Base-by-base conservation (phyloP, 495 filamentous ascomycete genomes). In the Trichoderma virens region DNA sequence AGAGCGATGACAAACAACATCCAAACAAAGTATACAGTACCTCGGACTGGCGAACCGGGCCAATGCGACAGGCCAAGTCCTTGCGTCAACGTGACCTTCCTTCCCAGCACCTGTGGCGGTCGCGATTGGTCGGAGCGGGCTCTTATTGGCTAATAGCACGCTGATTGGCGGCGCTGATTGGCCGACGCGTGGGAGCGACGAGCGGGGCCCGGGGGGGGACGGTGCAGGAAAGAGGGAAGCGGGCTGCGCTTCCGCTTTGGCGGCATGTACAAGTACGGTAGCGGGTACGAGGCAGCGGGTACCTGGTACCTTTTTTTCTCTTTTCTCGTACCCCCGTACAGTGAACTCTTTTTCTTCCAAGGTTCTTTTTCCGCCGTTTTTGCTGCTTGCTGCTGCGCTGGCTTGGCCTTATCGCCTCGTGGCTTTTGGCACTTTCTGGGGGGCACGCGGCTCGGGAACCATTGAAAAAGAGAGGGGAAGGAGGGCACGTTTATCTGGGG, bases 401-500 rank as follows among this genome's bases (percentile, higher is more conserved):
- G 38, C 38, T 20, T 51, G n/a, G 20, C 45, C 20, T 25, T 51
- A 51, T 56, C 27, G 25, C 51, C 16, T 13, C 32, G 32, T 35
- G 4, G 32, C 5, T 18, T 27, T 56, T 56, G 51, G 51, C 51
- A 14, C 32, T 56, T 56, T 56, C 23, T 27, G 51, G 51, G 51
- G 51, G 43, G 16, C 23, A 56, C 18, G 51, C 51, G 23, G 51
- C 1, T 23, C 11, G 51, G 27, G 51, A 56, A 56, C 51, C 51
- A 56, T 56, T 56, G 51, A 31, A 28, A 28, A 13, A 56, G 51
- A 30, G 51, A 47, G 51, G 51, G 51, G 51, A 56, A 56, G 51
- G 51, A 54, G 25, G 25, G 11, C 8, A 9, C 3, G 51, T 27
- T 0, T 27, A 16, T 1, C 4, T 4, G 20, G 23, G 5, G 16